phyloP scores from a whole-genome alignment of 768 basidiomycete genomes.

The Pholiota microspora region DNA sequence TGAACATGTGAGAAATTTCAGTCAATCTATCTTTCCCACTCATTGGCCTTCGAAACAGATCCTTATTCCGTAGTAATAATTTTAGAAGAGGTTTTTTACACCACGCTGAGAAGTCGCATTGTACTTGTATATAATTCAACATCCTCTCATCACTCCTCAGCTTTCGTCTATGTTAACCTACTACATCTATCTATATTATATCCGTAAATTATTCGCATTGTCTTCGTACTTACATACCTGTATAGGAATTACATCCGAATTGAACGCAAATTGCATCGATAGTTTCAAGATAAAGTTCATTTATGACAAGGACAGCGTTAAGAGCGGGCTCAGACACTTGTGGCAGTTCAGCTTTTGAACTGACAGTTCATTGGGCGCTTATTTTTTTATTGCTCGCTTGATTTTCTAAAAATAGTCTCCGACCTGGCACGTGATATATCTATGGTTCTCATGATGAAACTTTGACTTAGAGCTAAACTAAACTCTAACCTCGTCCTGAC shows the following conservation, averaged over 20 bases:
- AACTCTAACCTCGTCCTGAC: too few species aligned
- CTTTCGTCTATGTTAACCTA: background rate
- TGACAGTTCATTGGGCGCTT: background rate
- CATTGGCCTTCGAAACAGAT: background rate
- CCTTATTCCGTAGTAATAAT: conserved; percentile 3
- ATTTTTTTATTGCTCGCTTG: background rate
- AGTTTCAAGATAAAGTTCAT: too few species aligned
- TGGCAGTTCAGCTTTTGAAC: too few species aligned
- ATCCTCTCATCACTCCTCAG: conserved; percentile 9
- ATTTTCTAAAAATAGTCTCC: background rate
- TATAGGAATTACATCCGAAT: background rate
- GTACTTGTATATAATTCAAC: conserved; percentile 18
- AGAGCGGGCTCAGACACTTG: too few species aligned
- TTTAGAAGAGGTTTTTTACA: background rate
- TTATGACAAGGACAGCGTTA: too few species aligned
- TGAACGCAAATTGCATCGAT: too few species aligned
- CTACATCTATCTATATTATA: conserved; percentile 1
- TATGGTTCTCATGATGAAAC: too few species aligned
- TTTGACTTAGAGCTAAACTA: too few species aligned
- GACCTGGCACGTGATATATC: too few species aligned
- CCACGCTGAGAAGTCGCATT: conserved; percentile 13
- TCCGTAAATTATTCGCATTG: conserved; percentile 2
- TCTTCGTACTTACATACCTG: background rate
- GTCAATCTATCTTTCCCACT: background rate
- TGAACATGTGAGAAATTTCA: conserved; percentile 14